Percentiles rank a stretch among this genome's conserved stretches.
Conservation (phyloP, 192 early-diverging fungal species). For the Coemansia guatemalensis region DNA sequence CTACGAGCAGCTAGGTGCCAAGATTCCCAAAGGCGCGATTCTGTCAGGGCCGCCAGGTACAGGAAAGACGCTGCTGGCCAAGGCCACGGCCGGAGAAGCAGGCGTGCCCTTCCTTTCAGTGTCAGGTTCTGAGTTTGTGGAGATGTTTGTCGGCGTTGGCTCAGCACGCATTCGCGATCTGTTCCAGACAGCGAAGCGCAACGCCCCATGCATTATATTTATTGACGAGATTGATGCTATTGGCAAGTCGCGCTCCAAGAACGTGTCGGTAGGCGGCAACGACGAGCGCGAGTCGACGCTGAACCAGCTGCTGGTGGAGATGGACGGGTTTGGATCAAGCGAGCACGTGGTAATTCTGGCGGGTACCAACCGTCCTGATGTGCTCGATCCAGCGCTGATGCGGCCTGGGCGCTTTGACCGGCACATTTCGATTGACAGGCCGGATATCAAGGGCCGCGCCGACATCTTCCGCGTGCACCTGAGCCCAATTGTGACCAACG, state of each 20-base stretch:
- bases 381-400: slow-evolving; percentile 92
- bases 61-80: slow-evolving; percentile 98
- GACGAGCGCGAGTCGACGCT: slow-evolving; percentile 97
- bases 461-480: slow-evolving; percentile 97
- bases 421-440: slow-evolving; percentile 94
- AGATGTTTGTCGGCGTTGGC: slow-evolving; percentile 99
- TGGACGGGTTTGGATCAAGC: slow-evolving; percentile 87
- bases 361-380: slow-evolving; percentile 97
- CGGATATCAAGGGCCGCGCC: slow-evolving; percentile 95
- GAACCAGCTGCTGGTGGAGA: slow-evolving; percentile 98
- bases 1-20: slow-evolving; percentile 94
- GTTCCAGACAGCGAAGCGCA: slow-evolving; percentile 96
- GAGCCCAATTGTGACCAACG: slow-evolving; percentile 85
- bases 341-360: slow-evolving; percentile 89
- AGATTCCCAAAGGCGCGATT: slow-evolving; percentile 98
- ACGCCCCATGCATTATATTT: slow-evolving; percentile 98
- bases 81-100: slow-evolving; percentile 99
- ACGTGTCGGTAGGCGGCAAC: slow-evolving; percentile 87
- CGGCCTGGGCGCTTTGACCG: slow-evolving; percentile 98
- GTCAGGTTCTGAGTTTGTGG: slow-evolving; percentile 99
- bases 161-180: slow-evolving; percentile 89
- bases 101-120: slow-evolving; percentile 97
- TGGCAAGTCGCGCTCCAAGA: slow-evolving; percentile 92
- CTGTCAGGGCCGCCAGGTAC: slow-evolving; percentile 92
- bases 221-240: slow-evolving; percentile 99